phyloP scores from a whole-genome alignment of 2,329 filamentous ascomycete species.

The Sporothrix dimorphospora region DNA sequence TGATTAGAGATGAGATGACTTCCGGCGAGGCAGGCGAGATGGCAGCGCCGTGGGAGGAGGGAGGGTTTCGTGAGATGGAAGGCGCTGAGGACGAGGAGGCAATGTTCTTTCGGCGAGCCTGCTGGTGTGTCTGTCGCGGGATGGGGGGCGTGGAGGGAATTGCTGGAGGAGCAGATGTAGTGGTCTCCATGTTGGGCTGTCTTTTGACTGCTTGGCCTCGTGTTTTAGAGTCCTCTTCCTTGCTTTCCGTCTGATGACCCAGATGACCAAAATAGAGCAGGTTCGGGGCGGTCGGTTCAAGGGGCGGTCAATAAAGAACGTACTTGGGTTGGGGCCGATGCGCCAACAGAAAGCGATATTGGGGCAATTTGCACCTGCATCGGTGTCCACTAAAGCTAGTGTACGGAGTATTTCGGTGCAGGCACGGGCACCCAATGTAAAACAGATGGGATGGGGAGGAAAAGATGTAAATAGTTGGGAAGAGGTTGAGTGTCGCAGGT shows the following conservation, averaged over 20 bases:
- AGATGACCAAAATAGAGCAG: constrained; percentile 23
- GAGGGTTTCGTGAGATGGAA: constrained; percentile 23
- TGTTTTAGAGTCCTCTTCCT: constrained; percentile 10
- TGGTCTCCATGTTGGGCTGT: constrained; percentile 32
- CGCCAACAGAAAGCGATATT: constrained; percentile 24
- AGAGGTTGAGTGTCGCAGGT: neutral
- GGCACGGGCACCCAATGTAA: constrained; percentile 6
- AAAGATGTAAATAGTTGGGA: neutral
- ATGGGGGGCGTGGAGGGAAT: constrained; percentile 37
- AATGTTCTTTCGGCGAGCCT: constrained; percentile 39
- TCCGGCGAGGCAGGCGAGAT: constrained; percentile 52
- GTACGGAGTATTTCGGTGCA: neutral
- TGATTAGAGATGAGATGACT: constrained; percentile 71
- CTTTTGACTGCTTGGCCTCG: constrained; percentile 19
- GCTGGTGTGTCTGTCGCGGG: constrained; percentile 40
- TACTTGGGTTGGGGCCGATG: constrained; percentile 10
- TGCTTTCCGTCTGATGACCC: constrained; percentile 8
- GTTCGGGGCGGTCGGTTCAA: constrained; percentile 10
- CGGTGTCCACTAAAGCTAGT: constrained; percentile 24
- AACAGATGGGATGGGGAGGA: neutral
- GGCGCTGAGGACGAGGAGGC: constrained; percentile 18
- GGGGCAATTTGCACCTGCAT: constrained; percentile 30
- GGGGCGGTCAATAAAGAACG: constrained; percentile 14
- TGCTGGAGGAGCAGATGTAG: constrained; percentile 16
- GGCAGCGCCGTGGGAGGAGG: constrained; percentile 31